These are phyloP conservation scores for Schizopora paradoxa DNA, from an alignment of 1,284 basidiomycete genomes.

Conservation along the genomic window DNA sequence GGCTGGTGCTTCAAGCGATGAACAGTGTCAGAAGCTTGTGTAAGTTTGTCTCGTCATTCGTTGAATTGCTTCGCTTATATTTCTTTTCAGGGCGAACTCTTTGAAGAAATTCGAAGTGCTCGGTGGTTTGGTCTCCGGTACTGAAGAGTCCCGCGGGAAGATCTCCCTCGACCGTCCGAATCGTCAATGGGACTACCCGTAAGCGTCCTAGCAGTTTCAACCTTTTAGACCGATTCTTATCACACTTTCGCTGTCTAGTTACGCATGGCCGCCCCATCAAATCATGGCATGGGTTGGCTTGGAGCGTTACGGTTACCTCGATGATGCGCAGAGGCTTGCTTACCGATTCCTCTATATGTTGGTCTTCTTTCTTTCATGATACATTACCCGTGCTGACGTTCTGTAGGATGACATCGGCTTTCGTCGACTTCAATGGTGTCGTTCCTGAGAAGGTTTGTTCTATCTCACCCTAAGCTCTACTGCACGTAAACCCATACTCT, in stretches of 20 bases:
- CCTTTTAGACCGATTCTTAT: too few relatives aligned
- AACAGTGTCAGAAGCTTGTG: constrained; percentile 91
- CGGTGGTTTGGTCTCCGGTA: constrained; percentile 94
- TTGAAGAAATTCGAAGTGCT: constrained; percentile 94
- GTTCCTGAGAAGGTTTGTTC: constrained; percentile 86
- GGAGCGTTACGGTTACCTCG: constrained; percentile 91
- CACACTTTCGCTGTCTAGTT: constrained; percentile 45
- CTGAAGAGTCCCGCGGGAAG: constrained; percentile 93
- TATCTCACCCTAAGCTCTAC: constrained; percentile 12
- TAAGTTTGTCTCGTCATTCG: constrained; percentile 37
- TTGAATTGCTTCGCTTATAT: constrained; percentile 17
- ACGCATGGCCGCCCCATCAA: constrained; percentile 91
- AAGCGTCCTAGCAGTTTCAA: constrained; percentile 36
- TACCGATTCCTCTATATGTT: constrained; percentile 98
- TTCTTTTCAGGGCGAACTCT: constrained; percentile 59
- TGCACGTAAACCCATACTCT: too few relatives aligned
- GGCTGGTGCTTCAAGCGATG: constrained; percentile 94
- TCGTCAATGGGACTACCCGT: constrained; percentile 96
- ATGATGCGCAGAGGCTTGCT: constrained; percentile 89
- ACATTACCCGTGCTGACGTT: neutral
- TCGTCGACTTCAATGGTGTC: constrained; percentile 95
- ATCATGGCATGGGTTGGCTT: constrained; percentile 97
- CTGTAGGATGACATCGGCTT: constrained; percentile 82
- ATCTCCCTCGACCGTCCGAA: constrained; percentile 96
- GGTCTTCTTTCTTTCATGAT: constrained; percentile 23